phyloP scores from a whole-genome alignment of 2,329 filamentous ascomycete species.

The Sphaerulina vaccinii region DNA sequence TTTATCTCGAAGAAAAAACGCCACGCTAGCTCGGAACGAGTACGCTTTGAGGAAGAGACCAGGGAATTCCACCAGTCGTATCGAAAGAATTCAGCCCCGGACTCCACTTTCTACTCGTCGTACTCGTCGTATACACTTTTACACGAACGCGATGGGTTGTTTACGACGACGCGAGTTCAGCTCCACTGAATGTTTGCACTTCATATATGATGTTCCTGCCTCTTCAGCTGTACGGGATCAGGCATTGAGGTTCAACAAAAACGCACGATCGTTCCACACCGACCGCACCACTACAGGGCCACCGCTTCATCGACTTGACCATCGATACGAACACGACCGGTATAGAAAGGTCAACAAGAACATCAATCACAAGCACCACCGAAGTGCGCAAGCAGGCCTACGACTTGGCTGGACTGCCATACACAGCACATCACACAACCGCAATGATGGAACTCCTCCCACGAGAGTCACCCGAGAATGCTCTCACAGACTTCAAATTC shows the following conservation, averaged over 20 bases:
- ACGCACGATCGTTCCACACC: no score
- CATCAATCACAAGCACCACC: neutral
- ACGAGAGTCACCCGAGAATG: neutral
- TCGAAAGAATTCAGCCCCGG: neutral
- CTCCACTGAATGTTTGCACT: neutral
- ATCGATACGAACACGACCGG: neutral
- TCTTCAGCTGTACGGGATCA: neutral
- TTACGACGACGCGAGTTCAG: neutral
- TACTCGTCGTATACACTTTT: neutral
- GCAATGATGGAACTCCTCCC: neutral
- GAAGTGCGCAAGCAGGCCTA: no score
- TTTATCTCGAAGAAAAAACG: no score
- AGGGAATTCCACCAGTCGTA: neutral
- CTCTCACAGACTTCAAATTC: constrained; percentile 15
- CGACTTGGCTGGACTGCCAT: neutral
- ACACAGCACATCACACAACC: neutral
- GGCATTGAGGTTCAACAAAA: no score
- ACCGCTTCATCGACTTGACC: neutral
- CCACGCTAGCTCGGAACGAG: neutral
- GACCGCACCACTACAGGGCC: no score
- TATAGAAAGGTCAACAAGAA: neutral
- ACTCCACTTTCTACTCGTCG: neutral
- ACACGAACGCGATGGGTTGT: neutral
- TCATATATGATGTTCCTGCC: neutral
- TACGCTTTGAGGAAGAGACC: neutral